These are phyloP conservation scores for Forsythia viridissima DNA, from an alignment of 257 asterid genomes.

Conservation along the genomic window DNA sequence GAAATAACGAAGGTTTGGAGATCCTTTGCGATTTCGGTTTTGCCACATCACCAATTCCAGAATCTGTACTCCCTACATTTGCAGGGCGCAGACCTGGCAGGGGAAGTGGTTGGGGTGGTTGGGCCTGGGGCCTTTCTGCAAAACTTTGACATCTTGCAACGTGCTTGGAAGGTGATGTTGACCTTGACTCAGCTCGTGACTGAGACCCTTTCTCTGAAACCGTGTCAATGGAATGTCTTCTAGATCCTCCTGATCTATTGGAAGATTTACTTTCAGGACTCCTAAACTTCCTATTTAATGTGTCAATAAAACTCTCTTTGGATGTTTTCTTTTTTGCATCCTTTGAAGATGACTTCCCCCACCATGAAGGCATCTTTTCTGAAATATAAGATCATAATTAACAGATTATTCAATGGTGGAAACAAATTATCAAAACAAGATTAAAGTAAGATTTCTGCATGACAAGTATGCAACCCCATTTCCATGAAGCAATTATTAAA, in stretches of 20 bases:
- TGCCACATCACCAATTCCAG: constrained; percentile 58
- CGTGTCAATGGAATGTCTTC: constrained; percentile 65
- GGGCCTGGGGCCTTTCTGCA: constrained; percentile 76
- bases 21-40: constrained; percentile 60
- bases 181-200: constrained; percentile 74
- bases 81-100: constrained; percentile 64
- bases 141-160: constrained; percentile 90
- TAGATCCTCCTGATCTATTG: constrained; percentile 70
- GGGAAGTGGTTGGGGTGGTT: constrained; percentile 97
- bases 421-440: constrained; percentile 16
- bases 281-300: constrained; percentile 78
- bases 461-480: background rate
- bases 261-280: constrained; percentile 74
- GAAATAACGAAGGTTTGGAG: constrained; percentile 64
- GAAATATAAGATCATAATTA: constrained; percentile 28
- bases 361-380: constrained; percentile 95
- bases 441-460: constrained; percentile 6
- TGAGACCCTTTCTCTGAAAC: constrained; percentile 78
- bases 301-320: constrained; percentile 82
- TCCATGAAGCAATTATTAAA: background rate
- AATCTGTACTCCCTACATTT: constrained; percentile 54
- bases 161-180: constrained; percentile 85
- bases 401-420: constrained; percentile 17
- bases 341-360: constrained; percentile 89
- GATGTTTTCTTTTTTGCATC: constrained; percentile 76